Base-by-base conservation (phyloP, 257 asterid species). In the Datura wrightii region DNA sequence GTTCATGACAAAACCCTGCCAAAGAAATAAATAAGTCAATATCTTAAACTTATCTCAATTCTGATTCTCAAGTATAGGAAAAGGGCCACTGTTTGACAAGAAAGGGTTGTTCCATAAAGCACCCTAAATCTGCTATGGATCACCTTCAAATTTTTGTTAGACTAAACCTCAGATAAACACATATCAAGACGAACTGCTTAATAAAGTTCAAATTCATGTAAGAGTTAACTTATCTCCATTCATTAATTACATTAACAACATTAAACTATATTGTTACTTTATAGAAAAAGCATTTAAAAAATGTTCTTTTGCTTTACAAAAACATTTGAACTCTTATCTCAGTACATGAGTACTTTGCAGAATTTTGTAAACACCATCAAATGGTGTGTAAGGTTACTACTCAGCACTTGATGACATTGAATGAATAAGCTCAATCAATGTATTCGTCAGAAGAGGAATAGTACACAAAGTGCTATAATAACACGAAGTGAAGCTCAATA, bases 1-100 rank as follows among this genome's bases (percentile, higher is more conserved):
- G 90, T 97, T 97, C 99, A 94, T 97, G 89, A 95, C 98, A 82
- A 94, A 97, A 14, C 99, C 99, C 99, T 96, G 89, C 80, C 83
- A 87, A 81, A 41, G 24, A 83, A 84, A 69, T 16, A 69, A 69
- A 69, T 74, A 76, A 24, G 82, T 76, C 31, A 46, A 31, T 31
- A 15, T 31, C 41, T 31, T 76, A 76, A 50, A 52, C 82, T 48
- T 19, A 48, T 44, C 56, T 84, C 53, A 59, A 19, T 69, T 39
- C 13, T 39, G 50, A 69, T 69, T 44, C 56, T 82, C 36, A 44
- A 84, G 52, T 82, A 41, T 18, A 63, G 81, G 5, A 69, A 9
- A 69, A 6, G 48, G 13, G 19, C 62, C 15, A 66, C 8, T 46
- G 81, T 24, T 48, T 74, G 39, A 24, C 81, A 74, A 74, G 59